phyloP scores from a whole-genome alignment of 352 stramenopile species.

The Pythium coloratum region DNA sequence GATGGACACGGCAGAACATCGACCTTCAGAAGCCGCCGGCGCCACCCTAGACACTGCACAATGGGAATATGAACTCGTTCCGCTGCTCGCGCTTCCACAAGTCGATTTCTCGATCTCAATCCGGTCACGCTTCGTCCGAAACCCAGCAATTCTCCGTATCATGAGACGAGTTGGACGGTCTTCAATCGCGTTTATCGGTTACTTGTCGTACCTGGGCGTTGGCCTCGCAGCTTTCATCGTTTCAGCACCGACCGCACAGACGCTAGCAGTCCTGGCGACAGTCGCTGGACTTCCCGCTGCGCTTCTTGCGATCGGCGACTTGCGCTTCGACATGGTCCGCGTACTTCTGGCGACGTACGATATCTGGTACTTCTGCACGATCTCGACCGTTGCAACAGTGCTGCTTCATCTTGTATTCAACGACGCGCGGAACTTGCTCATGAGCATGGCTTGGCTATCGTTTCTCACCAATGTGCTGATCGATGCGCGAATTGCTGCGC shows the following conservation, averaged over 20 bases:
- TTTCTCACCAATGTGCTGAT: neutral
- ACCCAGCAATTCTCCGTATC: neutral
- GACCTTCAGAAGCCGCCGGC: neutral
- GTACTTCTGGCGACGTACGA: neutral
- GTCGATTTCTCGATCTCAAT: neutral
- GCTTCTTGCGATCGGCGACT: neutral
- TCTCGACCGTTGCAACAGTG: neutral
- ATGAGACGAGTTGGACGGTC: neutral
- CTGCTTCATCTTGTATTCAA: neutral
- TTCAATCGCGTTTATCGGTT: neutral
- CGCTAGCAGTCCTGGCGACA: neutral
- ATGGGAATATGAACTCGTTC: neutral
- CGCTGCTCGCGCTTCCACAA: neutral
- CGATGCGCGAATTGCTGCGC: neutral
- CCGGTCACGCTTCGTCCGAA: neutral
- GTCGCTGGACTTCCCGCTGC: neutral
- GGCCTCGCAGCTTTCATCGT: neutral
- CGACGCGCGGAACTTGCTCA: neutral
- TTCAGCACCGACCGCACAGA: neutral
- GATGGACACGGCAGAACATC: neutral
- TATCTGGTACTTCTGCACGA: neutral
- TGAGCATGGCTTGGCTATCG: neutral
- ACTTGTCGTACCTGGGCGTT: neutral
- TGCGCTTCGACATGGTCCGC: conserved; percentile 1
- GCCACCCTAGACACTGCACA: neutral